Evolutionary conservation across 163 green algal genomes (phyloP), one percentile per base, ranked within the genome.

Genomic region (Scenedesmus sp.): DNA sequence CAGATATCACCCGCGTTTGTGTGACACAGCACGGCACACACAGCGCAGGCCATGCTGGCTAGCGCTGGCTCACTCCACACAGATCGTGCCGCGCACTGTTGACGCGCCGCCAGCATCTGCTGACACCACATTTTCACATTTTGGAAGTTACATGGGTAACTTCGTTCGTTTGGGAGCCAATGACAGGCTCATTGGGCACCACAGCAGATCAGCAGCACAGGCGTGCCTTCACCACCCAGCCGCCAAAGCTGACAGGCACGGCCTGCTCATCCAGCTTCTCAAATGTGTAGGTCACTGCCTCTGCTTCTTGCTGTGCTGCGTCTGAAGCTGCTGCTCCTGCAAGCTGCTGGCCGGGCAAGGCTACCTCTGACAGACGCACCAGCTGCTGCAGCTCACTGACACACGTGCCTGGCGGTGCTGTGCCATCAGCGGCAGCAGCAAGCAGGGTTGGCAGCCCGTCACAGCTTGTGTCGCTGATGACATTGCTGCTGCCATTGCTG

Each of bases 191-290:
- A n/a, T n/a, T n/a, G n/a, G 49, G 16, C 51, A 46, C 30, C 30
- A 22, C 22, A 44, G 51, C 53, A 24, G 24, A 30, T 40, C n/a
- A 76, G 35, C n/a, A 72, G 16, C 46, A 42, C 42, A 61, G 33
- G 44, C 24, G 20, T 18, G 26, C 85, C 51, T n/a, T 65, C 24
- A 90, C 85, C n/a, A 81, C 30, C 85, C 85, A 90, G 70, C 85
- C 68, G n/a, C 85, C 85, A 59, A 90, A 90, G 18, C 26, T 78
- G 33, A 90, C 33, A 42, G 30, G 24, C 13, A 20, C 35, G 9
- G 30, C n/a, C 5, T 85, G 30, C 10, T n/a, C 72, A 26, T 22
- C 18, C 26, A 90, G 20, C 46, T 46, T 42, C 18, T 53, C 43
- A 76, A 90, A 90, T 1, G 5, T 22, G 37, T 37, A 22, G 1